A percentile compares a stretch with the other conserved stretches of the same genome.
phyloP scores from a whole-genome alignment of 768 basidiomycete species.

The Macrolepiota fuliginosa region DNA sequence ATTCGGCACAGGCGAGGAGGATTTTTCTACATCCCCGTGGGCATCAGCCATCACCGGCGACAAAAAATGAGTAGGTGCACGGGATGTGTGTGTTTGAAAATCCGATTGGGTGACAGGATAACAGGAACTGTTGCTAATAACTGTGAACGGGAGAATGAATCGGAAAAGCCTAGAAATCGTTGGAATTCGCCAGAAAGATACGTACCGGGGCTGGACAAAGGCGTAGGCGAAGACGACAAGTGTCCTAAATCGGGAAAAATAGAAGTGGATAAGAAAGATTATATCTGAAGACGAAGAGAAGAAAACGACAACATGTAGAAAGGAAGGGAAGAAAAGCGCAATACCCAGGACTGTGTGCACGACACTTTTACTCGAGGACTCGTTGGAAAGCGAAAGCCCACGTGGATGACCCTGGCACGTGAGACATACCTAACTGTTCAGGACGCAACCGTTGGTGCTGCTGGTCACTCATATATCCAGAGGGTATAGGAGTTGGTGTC shows the following conservation, averaged over 20 bases:
- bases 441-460: neutral
- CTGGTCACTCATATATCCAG: neutral
- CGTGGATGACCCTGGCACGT: constrained; percentile 8
- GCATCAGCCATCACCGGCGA: neutral
- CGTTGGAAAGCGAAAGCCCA: neutral
- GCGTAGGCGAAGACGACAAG: neutral
- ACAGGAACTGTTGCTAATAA: neutral
- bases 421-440: constrained; percentile 1
- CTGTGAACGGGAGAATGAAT: neutral
- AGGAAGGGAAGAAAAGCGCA: neutral
- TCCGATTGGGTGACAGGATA: neutral
- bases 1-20: neutral
- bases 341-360: neutral
- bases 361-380: neutral
- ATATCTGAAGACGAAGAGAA: neutral
- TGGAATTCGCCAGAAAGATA: constrained; percentile 10
- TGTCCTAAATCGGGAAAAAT: neutral
- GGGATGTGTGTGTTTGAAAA: neutral
- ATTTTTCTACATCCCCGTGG: neutral
- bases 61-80: neutral
- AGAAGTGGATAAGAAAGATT: constrained; percentile 3
- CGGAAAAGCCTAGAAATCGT: neutral
- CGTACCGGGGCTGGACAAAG: neutral
- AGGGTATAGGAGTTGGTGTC: neutral
- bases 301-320: neutral